phyloP scores from a whole-genome alignment of 441 rosid genomes.

The Dalechampia spathulata region DNA sequence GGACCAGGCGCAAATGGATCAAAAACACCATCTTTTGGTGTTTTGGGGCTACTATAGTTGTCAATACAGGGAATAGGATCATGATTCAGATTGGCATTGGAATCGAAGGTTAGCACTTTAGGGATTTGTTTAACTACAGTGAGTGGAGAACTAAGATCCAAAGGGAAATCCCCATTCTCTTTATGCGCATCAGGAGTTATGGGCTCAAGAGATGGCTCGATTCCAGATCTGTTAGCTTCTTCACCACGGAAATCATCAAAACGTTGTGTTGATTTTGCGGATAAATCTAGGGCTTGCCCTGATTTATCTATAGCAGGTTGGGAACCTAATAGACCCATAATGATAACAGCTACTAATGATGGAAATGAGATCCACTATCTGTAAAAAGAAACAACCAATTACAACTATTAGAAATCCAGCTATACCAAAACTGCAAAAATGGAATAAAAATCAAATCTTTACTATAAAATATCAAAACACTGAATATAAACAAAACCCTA shows the following conservation, averaged over 20 bases:
- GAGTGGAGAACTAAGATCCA: conserved; percentile 33
- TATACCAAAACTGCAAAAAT: too few relatives aligned
- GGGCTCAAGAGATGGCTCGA: conserved; percentile 31
- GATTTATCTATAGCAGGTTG: conserved; percentile 2
- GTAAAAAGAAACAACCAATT: not conserved
- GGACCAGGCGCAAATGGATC: conserved; percentile 51
- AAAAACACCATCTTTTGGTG: conserved; percentile 42
- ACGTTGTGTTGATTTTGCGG: too few relatives aligned
- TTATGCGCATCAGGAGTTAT: conserved; percentile 39
- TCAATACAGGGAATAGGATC: not conserved
- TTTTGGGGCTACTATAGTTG: conserved; percentile 27
- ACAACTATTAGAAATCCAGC: too few relatives aligned
- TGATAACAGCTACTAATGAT: not conserved
- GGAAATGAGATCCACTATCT: not conserved
- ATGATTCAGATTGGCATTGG: conserved; percentile 8
- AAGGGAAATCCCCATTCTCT: conserved; percentile 37
- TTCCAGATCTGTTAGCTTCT: conserved; percentile 8
- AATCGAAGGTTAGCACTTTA: conserved; percentile 13
- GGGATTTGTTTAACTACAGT: conserved; percentile 23
- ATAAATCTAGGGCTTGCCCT: conserved; percentile 1
- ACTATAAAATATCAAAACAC: not conserved
- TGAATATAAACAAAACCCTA: not conserved
- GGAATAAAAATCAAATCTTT: not conserved
- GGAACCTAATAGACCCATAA: conserved; percentile 22
- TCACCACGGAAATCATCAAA: not conserved